Evolutionary conservation across 169 alveolate species (phyloP), one percentile per base, ranked within the genome.

Genomic region (Toxoplasma gondii): DNA sequence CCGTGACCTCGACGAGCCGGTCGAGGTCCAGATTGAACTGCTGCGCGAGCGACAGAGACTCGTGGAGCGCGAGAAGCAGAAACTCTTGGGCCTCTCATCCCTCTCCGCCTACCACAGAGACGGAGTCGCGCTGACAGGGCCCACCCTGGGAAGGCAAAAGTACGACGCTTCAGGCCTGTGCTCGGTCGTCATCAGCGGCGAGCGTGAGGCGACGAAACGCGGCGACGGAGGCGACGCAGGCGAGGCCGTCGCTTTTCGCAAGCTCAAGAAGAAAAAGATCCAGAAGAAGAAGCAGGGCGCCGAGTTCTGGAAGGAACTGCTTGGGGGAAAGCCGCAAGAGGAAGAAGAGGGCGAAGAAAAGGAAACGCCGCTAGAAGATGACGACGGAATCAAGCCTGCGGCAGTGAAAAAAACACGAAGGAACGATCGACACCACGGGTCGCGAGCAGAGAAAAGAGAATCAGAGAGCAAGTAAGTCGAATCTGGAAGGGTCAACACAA

Each of bases 401-500:
- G 34, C 84, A n/a, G 69, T 2, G 36, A 16, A 31, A 4, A 43
- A 29, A 43, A 1, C 54, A 41, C 27, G 36, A 82, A 82, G 27
- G 90, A 27, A 12, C n/a, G 90, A 82, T 27, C 53, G 90, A 19
- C 90, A 82, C 67, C 90, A 82, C 90, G 90, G 90, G 44, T 78
- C 86, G 49, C 39, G 86, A 9, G 39, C 44, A 31, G 86, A 38
- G n/a, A 82, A 27, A 36, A 2, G 41, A 36, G 90, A 82, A 22
- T 31, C 45, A 74, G 49, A 74, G 36, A 82, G 90, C 90, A 82
- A 82, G 90, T 43, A 43, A 5, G 90, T 38, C 58, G 58, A 4
- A 4, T 49, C 58, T 49, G 58, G n/a, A n/a, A n/a, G n/a, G n/a
- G n/a, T n/a, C n/a, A n/a, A n/a, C n/a, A n/a, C 58, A 49, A 49